These are phyloP conservation scores for Aspergillus asperescens DNA, from an alignment of 495 filamentous ascomycete species.

Conservation along the genomic window DNA sequence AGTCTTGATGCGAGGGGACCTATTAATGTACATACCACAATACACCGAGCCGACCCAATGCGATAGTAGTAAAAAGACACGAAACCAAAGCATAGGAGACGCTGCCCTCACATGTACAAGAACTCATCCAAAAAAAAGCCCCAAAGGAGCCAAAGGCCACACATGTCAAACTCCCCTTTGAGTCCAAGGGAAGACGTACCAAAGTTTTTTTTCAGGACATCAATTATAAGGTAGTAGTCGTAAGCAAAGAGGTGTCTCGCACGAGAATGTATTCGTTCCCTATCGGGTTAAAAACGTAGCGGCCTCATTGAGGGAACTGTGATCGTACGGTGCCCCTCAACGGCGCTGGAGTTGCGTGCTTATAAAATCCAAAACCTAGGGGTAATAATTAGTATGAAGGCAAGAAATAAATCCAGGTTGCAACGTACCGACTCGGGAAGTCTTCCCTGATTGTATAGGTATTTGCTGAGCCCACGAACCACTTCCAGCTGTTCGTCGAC, in stretches of 20 bases:
- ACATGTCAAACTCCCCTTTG: not conserved
- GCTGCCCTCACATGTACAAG: constrained; percentile 7
- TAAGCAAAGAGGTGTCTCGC: constrained; percentile 8
- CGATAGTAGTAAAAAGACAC: not conserved
- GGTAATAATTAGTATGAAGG: constrained; percentile 14
- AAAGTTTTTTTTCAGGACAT: constrained; percentile 8
- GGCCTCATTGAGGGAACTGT: too few relatives aligned
- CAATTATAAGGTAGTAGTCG: constrained; percentile 18
- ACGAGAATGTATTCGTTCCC: constrained; percentile 8
- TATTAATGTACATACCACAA: too few relatives aligned
- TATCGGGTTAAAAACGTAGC: too few relatives aligned
- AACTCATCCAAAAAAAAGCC: constrained; percentile 6
- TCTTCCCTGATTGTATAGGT: constrained; percentile 78
- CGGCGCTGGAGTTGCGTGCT: constrained; percentile 39
- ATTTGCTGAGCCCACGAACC: constrained; percentile 73
- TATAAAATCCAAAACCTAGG: constrained; percentile 44
- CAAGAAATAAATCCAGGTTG: not conserved
- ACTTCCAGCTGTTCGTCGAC: constrained; percentile 86
- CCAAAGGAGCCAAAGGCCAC: too few relatives aligned
- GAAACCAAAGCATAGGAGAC: not conserved
- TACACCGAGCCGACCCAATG: not conserved
- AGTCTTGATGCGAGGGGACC: too few relatives aligned
- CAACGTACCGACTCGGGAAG: constrained; percentile 56
- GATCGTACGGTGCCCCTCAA: constrained; percentile 23
- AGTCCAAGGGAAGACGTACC: not conserved